phyloP scores from a whole-genome alignment of 805 yeast genomes.

The Ogataea polymorpha region DNA sequence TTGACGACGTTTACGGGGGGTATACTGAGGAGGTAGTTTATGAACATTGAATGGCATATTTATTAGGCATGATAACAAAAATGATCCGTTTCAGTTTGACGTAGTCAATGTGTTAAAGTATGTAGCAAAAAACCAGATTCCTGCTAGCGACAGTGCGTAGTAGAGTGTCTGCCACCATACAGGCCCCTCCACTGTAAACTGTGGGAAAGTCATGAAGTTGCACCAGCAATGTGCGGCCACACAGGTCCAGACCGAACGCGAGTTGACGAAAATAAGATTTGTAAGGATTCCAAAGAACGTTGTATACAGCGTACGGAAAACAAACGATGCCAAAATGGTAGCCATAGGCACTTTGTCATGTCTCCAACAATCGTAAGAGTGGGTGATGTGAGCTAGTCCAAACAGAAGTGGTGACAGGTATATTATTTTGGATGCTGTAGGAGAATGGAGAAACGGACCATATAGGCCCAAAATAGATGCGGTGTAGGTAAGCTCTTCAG shows the following conservation, averaged over 20 bases:
- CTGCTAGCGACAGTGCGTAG: conserved; percentile 40
- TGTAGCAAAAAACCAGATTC: conserved; percentile 38
- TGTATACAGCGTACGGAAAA: conserved; percentile 64
- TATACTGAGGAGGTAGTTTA: conserved; percentile 10
- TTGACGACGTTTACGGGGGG: conserved; percentile 14
- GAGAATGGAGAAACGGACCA: conserved; percentile 23
- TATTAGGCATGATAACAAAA: background rate
- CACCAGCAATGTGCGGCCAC: conserved; percentile 63
- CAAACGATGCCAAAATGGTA: conserved; percentile 32
- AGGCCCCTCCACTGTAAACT: conserved; percentile 14
- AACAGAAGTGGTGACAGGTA: conserved; percentile 58
- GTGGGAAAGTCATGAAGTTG: conserved; percentile 69
- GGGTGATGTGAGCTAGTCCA: conserved; percentile 79
- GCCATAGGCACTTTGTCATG: conserved; percentile 26
- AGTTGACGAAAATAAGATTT: conserved; percentile 49
- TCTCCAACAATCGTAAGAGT: conserved; percentile 49
- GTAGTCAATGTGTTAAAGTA: conserved; percentile 24
- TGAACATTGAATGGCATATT: conserved; percentile 9
- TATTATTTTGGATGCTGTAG: conserved; percentile 22
- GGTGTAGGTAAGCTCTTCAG: conserved; percentile 75
- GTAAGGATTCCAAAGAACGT: conserved; percentile 69
- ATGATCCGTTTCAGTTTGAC: background rate
- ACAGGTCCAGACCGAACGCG: conserved; percentile 54
- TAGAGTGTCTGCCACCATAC: conserved; percentile 33
- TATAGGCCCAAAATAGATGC: conserved; percentile 38